These are phyloP conservation scores for Prunus davidiana DNA, from an alignment of 306 rosid species.

Conservation along the genomic window DNA sequence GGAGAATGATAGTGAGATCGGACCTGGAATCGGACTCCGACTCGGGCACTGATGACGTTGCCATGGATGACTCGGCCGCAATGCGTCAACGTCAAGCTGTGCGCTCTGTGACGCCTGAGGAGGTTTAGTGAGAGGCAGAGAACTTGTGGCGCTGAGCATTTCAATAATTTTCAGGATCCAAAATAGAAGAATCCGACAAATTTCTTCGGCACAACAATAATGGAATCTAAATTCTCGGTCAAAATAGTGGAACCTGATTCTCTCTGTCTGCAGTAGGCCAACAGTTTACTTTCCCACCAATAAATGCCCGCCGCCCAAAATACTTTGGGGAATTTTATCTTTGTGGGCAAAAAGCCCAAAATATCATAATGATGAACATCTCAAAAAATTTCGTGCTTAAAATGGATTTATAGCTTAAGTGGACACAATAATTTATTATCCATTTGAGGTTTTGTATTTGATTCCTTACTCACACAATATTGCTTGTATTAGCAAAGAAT, in stretches of 20 bases:
- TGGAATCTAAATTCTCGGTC: background rate
- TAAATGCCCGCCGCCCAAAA: no score
- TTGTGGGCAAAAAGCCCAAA: no score
- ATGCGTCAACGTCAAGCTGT: constrained; percentile 6
- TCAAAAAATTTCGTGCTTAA: no score
- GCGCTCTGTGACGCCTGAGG: background rate
- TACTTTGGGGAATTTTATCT: no score
- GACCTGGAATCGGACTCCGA: constrained; percentile 49
- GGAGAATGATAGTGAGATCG: constrained; percentile 15
- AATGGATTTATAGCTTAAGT: no score
- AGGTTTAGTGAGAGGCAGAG: background rate
- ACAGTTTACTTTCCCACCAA: no score
- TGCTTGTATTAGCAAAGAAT: no score
- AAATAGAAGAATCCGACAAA: background rate
- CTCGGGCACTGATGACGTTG: constrained; percentile 7
- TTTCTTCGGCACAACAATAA: background rate
- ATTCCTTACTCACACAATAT: no score
- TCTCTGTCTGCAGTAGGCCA: no score
- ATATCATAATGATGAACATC: no score
- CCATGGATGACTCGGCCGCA: constrained; percentile 32
- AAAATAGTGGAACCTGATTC: background rate
- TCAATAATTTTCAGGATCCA: background rate
- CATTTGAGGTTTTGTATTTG: no score
- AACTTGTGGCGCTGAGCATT: background rate
- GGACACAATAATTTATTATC: no score